Evolutionary conservation across 768 basidiomycete species (phyloP).

Genomic region (Paxillus ammoniavirescens): DNA sequence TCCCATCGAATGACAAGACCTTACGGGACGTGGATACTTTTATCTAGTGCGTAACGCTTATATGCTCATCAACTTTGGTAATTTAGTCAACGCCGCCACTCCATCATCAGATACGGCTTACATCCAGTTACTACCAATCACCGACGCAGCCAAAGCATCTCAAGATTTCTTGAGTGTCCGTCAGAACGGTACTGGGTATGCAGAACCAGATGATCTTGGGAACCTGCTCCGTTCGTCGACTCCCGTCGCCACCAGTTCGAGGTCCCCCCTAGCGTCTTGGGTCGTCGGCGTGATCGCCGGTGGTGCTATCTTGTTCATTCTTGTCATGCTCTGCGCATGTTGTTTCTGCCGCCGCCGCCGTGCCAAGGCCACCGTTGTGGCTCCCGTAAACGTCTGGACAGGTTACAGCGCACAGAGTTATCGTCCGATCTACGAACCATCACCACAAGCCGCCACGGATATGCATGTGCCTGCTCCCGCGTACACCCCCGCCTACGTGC

Average conservation of each 20-base stretch:
- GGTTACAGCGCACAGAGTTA: conserved; percentile 12
- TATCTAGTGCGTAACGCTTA: conserved; percentile 64
- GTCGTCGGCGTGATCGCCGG: conserved; percentile 17
- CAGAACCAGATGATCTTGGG: conserved; percentile 28
- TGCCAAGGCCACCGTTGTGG: not conserved
- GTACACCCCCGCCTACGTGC: conserved; percentile 11
- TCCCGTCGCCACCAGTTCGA: conserved; percentile 32
- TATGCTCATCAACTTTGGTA: conserved; percentile 61
- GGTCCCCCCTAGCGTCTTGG: conserved; percentile 1
- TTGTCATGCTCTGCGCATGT: not conserved
- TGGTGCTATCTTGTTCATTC: conserved; percentile 4
- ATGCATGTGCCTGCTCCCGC: conserved; percentile 21
- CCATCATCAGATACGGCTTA: conserved; percentile 45
- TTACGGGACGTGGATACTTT: not conserved
- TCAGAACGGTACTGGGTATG: not conserved
- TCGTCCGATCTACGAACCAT: conserved; percentile 23
- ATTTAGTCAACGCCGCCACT: conserved; percentile 48
- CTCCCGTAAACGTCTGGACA: conserved; percentile 7
- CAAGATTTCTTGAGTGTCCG: conserved; percentile 15
- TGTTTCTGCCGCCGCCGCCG: conserved; percentile 14
- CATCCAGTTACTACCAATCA: conserved; percentile 61
- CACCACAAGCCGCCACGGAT: conserved; percentile 28
- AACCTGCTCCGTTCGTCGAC: conserved; percentile 36
- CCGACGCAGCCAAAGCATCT: conserved; percentile 42
- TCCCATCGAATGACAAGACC: not conserved